A percentile compares a stretch with the other conserved stretches of the same genome.
phyloP scores from a whole-genome alignment of 2,329 filamentous ascomycete species.

The Furcasterigmium sp. region DNA sequence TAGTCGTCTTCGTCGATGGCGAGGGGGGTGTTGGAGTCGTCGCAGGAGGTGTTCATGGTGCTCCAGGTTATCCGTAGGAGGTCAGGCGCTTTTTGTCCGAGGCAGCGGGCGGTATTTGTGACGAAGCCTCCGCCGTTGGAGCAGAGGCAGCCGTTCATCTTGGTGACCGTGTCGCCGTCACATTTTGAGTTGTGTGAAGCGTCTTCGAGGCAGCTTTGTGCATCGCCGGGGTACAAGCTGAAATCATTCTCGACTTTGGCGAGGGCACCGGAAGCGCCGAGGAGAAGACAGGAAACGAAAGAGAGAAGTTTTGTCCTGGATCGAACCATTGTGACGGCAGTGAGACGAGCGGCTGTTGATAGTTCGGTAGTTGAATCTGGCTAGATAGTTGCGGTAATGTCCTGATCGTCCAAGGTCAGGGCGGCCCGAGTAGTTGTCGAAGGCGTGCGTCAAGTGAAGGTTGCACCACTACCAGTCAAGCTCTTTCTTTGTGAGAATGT shows the following conservation, averaged over 20 bases:
- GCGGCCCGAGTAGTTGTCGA: no score
- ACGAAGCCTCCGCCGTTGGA: constrained; percentile 43
- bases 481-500: no score
- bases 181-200: constrained; percentile 35
- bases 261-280: constrained; percentile 11
- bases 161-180: constrained; percentile 26
- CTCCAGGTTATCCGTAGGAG: constrained; percentile 38
- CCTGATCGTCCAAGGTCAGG: no score
- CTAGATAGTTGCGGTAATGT: no score
- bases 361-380: no score
- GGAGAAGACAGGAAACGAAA: constrained; percentile 20
- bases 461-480: no score
- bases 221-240: constrained; percentile 31
- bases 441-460: no score
- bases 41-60: constrained; percentile 37
- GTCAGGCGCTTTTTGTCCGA: constrained; percentile 27
- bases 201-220: constrained; percentile 37
- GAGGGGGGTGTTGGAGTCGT: constrained; percentile 36
- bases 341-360: no score
- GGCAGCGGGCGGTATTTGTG: constrained; percentile 38
- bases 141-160: constrained; percentile 46
- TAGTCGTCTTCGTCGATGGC: constrained; percentile 35
- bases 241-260: constrained; percentile 33
- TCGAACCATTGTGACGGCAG: constrained; percentile 6
- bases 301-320: constrained; percentile 3